A percentile compares a stretch with the other conserved stretches of the same genome.
phyloP scores from a whole-genome alignment of 2,329 filamentous ascomycete species.

The Colletotrichum cordylinicola region DNA sequence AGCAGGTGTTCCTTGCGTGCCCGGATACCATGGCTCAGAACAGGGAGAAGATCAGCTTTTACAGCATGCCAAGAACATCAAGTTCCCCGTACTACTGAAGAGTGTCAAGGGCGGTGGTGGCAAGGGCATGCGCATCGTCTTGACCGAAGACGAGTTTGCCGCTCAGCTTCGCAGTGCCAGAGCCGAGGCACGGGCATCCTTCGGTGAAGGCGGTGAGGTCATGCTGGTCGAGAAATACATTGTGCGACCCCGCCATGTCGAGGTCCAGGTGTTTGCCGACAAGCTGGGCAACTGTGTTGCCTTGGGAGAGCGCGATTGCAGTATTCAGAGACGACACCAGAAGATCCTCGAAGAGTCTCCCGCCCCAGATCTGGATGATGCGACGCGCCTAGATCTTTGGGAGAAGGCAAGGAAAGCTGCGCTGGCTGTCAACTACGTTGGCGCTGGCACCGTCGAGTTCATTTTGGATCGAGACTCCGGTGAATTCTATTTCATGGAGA shows the following conservation, averaged over 20 bases:
- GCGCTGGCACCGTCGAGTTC: conserved; percentile 89
- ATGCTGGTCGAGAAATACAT: conserved; percentile 89
- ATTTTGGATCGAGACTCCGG: conserved; percentile 84
- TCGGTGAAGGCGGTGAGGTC: conserved; percentile 79
- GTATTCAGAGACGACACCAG: conserved; percentile 84
- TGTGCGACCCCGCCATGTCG: conserved; percentile 80
- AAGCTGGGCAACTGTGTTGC: conserved; percentile 78
- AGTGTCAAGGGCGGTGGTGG: conserved; percentile 82
- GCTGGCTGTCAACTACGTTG: conserved; percentile 84
- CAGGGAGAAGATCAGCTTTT: conserved; percentile 71
- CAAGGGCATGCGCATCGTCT: conserved; percentile 83
- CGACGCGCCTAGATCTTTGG: conserved; percentile 67
- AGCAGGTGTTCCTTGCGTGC: conserved; percentile 95
- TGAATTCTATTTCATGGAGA: conserved; percentile 83
- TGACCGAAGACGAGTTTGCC: conserved; percentile 71
- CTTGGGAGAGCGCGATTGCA: conserved; percentile 90
- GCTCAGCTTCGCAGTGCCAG: conserved; percentile 75
- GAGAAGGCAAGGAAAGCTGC: conserved; percentile 69
- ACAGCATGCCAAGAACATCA: conserved; percentile 73
- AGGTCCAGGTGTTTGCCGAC: conserved; percentile 91
- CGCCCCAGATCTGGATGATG: conserved; percentile 69
- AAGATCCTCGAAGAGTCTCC: conserved; percentile 93
- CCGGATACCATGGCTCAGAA: conserved; percentile 89
- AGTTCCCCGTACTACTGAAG: conserved; percentile 78
- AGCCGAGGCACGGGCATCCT: conserved; percentile 78